phyloP scores from a whole-genome alignment of 495 filamentous ascomycete species.

The Neurospora sublineolata region DNA sequence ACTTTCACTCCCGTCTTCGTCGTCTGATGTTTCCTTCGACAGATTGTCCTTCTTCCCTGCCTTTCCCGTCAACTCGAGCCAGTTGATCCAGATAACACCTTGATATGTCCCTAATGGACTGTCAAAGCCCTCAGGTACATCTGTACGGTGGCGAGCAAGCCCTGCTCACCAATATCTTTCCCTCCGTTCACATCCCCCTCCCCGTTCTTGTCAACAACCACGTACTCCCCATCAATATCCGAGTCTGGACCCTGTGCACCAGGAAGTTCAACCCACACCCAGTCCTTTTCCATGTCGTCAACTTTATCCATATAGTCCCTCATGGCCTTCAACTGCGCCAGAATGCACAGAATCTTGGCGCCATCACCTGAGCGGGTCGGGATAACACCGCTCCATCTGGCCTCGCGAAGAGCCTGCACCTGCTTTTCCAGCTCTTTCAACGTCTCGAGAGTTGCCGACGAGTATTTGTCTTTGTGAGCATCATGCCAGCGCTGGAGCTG shows the following conservation, averaged over 20 bases:
- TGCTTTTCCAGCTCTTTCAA: neutral
- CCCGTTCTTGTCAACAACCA: neutral
- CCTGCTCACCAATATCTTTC: neutral
- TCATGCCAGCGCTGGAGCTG: neutral
- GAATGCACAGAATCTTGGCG: neutral
- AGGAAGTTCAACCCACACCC: neutral
- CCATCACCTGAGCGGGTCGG: neutral
- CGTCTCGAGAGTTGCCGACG: neutral
- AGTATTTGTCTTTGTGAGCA: neutral
- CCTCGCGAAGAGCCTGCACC: neutral
- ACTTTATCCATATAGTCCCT: neutral
- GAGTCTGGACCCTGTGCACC: neutral
- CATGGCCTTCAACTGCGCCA: neutral
- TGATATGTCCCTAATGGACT: neutral
- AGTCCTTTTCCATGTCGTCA: neutral
- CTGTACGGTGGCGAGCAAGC: neutral
- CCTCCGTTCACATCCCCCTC: neutral
- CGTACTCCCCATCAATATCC: neutral
- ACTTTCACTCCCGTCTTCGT: neutral
- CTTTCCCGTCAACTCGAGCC: neutral
- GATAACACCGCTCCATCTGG: neutral
- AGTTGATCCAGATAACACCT: neutral
- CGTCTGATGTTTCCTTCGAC: neutral
- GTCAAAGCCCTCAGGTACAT: neutral
- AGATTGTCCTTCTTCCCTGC: neutral